phyloP scores from a whole-genome alignment of 176 grass and related monocot genomes.

The Chloris gayana region DNA sequence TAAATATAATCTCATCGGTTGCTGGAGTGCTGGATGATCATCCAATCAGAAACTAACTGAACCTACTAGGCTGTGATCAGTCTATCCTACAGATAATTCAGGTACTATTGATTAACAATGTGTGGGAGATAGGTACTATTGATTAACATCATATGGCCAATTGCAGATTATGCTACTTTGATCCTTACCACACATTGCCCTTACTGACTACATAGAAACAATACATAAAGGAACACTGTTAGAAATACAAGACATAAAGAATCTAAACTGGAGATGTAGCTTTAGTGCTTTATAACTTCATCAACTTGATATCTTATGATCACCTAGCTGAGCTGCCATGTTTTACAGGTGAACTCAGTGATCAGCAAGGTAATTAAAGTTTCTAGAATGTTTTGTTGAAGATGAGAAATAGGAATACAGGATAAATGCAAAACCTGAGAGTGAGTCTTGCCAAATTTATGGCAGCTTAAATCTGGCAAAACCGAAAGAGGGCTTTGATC shows the following conservation, averaged over 20 bases:
- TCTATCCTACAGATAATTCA: not conserved
- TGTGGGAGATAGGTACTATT: not conserved
- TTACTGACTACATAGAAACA: slow-evolving; percentile 16
- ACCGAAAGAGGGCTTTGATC: not conserved
- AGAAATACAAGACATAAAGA: not conserved
- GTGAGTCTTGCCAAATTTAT: not conserved
- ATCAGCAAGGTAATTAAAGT: not conserved
- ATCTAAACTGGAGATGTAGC: too few species aligned
- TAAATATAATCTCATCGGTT: too few species aligned
- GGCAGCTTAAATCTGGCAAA: not conserved
- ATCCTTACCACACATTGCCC: not conserved
- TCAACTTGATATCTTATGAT: slow-evolving; percentile 3
- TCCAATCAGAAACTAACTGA: too few species aligned
- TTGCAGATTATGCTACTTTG: slow-evolving; percentile 13
- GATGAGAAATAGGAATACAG: not conserved
- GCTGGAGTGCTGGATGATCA: too few species aligned
- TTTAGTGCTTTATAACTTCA: not conserved
- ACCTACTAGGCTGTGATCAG: too few species aligned
- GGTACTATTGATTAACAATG: not conserved
- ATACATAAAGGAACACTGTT: not conserved
- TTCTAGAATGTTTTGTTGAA: not conserved
- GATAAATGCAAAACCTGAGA: slow-evolving; percentile 3
- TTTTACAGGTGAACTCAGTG: slow-evolving; percentile 4
- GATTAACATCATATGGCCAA: not conserved
- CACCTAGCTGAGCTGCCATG: not conserved